A percentile compares a stretch with the other conserved stretches of the same genome.
Evolutionary conservation across 805 yeast species (phyloP).

Genomic region (Zygoascus flipseniorum): DNA sequence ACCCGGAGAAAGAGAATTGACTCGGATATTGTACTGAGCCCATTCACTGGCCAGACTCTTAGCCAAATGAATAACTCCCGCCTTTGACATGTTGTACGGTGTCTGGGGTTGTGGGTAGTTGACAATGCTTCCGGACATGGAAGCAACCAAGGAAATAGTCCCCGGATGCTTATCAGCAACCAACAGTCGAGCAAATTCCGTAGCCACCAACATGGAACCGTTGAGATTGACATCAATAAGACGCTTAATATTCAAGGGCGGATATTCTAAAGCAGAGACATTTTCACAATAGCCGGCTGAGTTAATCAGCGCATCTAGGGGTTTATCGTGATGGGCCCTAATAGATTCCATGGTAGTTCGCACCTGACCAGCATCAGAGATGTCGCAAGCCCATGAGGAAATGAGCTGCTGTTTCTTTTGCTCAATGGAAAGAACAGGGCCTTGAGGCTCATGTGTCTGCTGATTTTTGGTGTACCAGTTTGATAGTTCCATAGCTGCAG

Average conservation of each 20-base stretch:
- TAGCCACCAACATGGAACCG: constrained; percentile 70
- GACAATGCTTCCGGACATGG: constrained; percentile 81
- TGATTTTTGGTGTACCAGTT: constrained; percentile 37
- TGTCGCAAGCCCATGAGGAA: constrained; percentile 65
- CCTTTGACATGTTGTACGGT: constrained; percentile 79
- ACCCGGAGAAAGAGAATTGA: constrained; percentile 73
- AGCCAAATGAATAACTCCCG: constrained; percentile 76
- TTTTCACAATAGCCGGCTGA: constrained; percentile 85
- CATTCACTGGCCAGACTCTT: constrained; percentile 73
- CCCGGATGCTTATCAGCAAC: constrained; percentile 48
- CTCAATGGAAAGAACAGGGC: neutral
- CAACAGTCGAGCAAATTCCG: constrained; percentile 60
- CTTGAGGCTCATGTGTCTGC: neutral
- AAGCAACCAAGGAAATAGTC: constrained; percentile 73
- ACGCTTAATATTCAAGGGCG: constrained; percentile 58
- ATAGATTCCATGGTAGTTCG: constrained; percentile 46
- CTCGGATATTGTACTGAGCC: constrained; percentile 70
- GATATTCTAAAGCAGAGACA: constrained; percentile 69
- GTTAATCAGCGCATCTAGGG: constrained; percentile 60
- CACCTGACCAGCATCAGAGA: constrained; percentile 54
- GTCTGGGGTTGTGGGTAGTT: constrained; percentile 79
- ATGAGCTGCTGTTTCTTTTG: constrained; percentile 16
- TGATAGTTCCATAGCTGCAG: constrained; percentile 42
- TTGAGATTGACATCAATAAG: constrained; percentile 62
- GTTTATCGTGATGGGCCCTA: constrained; percentile 48